phyloP scores from a whole-genome alignment of 768 basidiomycete species.

The Clitopilus hobsonii region DNA sequence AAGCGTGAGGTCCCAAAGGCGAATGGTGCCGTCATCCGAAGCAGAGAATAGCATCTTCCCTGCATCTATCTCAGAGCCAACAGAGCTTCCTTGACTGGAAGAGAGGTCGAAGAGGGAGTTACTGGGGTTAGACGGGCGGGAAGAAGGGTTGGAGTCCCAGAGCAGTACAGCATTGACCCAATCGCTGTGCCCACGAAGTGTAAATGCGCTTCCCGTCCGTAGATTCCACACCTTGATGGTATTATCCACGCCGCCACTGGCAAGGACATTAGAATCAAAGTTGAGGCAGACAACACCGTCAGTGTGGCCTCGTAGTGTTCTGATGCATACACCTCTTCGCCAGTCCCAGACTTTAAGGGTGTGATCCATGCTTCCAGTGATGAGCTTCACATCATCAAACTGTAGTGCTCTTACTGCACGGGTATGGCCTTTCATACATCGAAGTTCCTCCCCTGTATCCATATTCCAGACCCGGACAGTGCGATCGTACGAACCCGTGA shows the following conservation, averaged over 20 bases:
- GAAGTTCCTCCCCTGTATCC: constrained; percentile 82
- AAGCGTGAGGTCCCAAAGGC: constrained; percentile 86
- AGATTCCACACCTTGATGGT: constrained; percentile 96
- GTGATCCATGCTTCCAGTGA: constrained; percentile 95
- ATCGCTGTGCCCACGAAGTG: constrained; percentile 86
- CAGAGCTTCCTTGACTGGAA: constrained; percentile 21
- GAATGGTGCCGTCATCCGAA: constrained; percentile 91
- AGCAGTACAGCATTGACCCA: constrained; percentile 96
- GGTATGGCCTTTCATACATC: constrained; percentile 84
- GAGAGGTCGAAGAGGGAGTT: constrained; percentile 30
- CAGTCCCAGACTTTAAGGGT: constrained; percentile 97
- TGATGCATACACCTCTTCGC: constrained; percentile 83
- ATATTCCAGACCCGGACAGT: constrained; percentile 96
- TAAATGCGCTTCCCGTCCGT: constrained; percentile 86
- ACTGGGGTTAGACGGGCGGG: constrained; percentile 23
- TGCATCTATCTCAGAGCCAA: constrained; percentile 54
- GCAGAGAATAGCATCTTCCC: constrained; percentile 98
- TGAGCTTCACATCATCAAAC: constrained; percentile 92
- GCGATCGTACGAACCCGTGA: constrained; percentile 96
- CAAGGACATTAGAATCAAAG: constrained; percentile 89
- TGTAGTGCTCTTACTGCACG: constrained; percentile 90
- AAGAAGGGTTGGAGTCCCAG: constrained; percentile 65
- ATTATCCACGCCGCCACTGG: constrained; percentile 90
- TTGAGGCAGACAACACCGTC: constrained; percentile 89
- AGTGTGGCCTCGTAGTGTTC: constrained; percentile 85